These are phyloP conservation scores for Wickerhamomyces silvicola DNA, from an alignment of 805 yeast species.

Conservation along the genomic window DNA sequence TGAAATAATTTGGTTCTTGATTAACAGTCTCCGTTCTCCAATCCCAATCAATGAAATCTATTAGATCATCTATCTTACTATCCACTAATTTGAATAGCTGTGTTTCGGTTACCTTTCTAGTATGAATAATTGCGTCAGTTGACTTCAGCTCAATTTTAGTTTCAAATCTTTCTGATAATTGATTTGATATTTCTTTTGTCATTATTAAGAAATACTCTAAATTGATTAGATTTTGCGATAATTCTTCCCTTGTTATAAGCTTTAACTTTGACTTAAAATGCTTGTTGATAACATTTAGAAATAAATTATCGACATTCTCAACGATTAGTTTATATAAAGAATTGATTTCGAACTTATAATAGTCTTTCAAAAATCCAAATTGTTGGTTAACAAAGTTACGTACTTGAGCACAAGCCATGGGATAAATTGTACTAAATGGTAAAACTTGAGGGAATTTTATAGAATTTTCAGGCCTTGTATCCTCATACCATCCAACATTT, in stretches of 20 bases:
- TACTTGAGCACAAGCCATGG: slow-evolving; percentile 75
- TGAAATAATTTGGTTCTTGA: slow-evolving; percentile 61
- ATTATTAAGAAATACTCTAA: slow-evolving; percentile 81
- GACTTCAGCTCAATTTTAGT: slow-evolving; percentile 43
- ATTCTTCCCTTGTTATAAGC: slow-evolving; percentile 78
- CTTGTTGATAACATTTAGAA: slow-evolving; percentile 59
- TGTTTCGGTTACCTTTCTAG: slow-evolving; percentile 69
- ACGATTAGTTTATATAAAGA: slow-evolving; percentile 54
- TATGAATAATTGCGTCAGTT: slow-evolving; percentile 45
- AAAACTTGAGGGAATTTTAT: slow-evolving; percentile 50
- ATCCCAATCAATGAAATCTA: slow-evolving; percentile 81
- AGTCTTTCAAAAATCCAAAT: slow-evolving; percentile 58
- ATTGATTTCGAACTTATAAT: slow-evolving; percentile 55
- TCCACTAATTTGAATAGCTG: slow-evolving; percentile 81
- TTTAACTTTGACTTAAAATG: slow-evolving; percentile 56
- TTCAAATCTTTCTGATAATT: slow-evolving; percentile 28
- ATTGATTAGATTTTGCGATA: slow-evolving; percentile 83
- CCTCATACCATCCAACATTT: slow-evolving; percentile 63
- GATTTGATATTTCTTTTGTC: slow-evolving; percentile 51
- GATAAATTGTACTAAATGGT: slow-evolving; percentile 86
- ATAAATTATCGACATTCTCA: slow-evolving; percentile 59
- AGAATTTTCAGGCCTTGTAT: slow-evolving; percentile 35
- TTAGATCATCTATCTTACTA: slow-evolving; percentile 65
- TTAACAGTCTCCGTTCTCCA: slow-evolving; percentile 56
- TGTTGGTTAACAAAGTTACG: slow-evolving; percentile 59